These are phyloP conservation scores for Saccharomycopsis fibuligera DNA, from an alignment of 805 yeast genomes.

Conservation along the genomic window DNA sequence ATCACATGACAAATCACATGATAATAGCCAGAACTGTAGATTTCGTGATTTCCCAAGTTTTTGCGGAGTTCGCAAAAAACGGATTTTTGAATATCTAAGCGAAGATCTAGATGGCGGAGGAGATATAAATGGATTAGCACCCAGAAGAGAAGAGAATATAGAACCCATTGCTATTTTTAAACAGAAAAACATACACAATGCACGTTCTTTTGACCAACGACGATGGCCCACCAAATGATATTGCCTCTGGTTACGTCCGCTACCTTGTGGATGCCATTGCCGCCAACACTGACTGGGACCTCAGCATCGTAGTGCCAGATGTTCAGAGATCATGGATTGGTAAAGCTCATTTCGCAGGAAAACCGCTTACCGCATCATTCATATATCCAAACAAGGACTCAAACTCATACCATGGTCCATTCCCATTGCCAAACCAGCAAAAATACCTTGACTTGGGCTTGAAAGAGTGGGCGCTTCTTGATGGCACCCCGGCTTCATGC, in stretches of 20 bases:
- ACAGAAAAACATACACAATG: no score
- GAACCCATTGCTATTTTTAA: no score
- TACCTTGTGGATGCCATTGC: constrained; percentile 67
- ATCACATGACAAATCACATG: no score
- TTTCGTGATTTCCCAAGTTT: no score
- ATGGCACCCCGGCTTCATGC: constrained; percentile 96
- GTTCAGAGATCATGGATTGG: constrained; percentile 94
- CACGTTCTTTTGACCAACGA: constrained; percentile 73
- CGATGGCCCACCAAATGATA: constrained; percentile 87
- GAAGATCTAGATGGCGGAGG: no score
- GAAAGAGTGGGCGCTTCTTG: constrained; percentile 81
- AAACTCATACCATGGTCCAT: constrained; percentile 64
- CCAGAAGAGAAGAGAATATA: no score
- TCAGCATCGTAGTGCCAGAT: constrained; percentile 76
- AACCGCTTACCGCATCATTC: constrained; percentile 52
- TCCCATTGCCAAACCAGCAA: constrained; percentile 40
- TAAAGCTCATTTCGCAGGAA: constrained; percentile 89
- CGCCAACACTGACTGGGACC: constrained; percentile 70
- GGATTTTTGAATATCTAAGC: no score
- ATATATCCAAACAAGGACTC: constrained; percentile 53
- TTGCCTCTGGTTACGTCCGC: constrained; percentile 78
- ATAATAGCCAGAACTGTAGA: no score
- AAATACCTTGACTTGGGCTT: constrained; percentile 27
- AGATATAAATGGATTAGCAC: no score
- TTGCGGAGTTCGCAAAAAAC: no score